Evolutionary conservation across 176 grass and related monocot species (phyloP), one percentile per base, ranked within the genome.

Genomic region (Rhynchospora tenuis): DNA sequence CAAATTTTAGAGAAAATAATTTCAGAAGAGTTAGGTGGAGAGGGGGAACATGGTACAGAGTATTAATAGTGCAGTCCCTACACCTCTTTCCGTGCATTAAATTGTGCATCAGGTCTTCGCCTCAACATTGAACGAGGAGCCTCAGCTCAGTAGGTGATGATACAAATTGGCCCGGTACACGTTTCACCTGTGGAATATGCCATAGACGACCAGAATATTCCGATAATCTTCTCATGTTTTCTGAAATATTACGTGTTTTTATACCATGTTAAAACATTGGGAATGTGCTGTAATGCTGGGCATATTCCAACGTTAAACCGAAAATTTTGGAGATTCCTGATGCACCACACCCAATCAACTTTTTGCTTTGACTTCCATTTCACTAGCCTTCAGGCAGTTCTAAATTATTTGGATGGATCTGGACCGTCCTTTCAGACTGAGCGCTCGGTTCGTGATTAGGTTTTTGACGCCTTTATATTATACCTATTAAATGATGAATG

Each of bases 271-370:
- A 9, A 24, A 8, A 73, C 23, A 19, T 50, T 73, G 17, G 71
- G 47, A 75, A 75, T 75, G 45, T 75, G 72, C 20, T 54, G 46
- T 75, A 3, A 16, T 75, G 46, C 47, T 75, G 71, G 46, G 71
- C 26, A 75, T 75, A 75, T 75, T 51, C 45, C 45, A 23, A 75
- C 5, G 20, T 75, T 24, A 13, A 24, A 74, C 46, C 20, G 20
- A 61, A 74, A 52, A 48, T 1, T 51, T 27, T 26, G 20, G 72
- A 52, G 71, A 75, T 75, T 24, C 47, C 11, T 6, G 11, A 51
- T 26, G 70, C 68, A 23, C 70, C 7, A 73, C 28, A 64, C 24
- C 23, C 23, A 28, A 28, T 28, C 16, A 24, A 4, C 9, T 19
- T 6, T 43, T 70, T 44, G 9, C 26, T 38, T 66, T 33, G 63